Evolutionary conservation across 768 basidiomycete genomes (phyloP).

Genomic region (Ramaria rubella): DNA sequence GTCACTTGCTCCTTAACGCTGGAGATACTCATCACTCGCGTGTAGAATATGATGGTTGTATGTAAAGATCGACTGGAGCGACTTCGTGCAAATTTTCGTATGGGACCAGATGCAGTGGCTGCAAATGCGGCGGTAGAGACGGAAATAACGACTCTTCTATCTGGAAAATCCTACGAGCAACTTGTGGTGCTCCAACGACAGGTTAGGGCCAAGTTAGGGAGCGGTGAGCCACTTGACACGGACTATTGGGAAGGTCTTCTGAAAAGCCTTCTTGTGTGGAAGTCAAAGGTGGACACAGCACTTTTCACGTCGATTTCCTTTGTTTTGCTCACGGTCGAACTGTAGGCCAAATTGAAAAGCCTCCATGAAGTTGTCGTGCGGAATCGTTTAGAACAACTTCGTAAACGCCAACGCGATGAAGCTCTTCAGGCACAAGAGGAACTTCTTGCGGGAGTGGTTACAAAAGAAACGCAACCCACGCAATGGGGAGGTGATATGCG

Average conservation of each 20-base stretch:
- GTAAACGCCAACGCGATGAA: constrained; percentile 93
- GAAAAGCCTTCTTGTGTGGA: constrained; percentile 92
- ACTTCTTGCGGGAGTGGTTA: constrained; percentile 69
- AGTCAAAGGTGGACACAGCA: constrained; percentile 67
- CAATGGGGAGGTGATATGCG: constrained; percentile 32
- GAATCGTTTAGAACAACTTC: constrained; percentile 92
- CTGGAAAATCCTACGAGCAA: constrained; percentile 82
- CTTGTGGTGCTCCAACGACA: constrained; percentile 75
- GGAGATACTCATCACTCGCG: constrained; percentile 6
- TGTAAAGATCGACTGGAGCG: constrained; percentile 85
- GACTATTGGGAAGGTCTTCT: constrained; percentile 97
- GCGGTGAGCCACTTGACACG: constrained; percentile 91
- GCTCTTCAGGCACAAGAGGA: constrained; percentile 93
- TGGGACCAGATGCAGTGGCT: constrained; percentile 44
- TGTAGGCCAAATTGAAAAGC: constrained; percentile 80
- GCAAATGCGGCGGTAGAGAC: constrained; percentile 76
- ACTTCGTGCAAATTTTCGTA: constrained; percentile 53
- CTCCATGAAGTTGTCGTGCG: constrained; percentile 95
- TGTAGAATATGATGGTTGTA: constrained; percentile 93
- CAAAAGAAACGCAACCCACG: constrained; percentile 28
- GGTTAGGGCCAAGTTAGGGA: constrained; percentile 81
- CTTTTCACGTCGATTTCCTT: neutral
- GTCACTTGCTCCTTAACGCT: constrained; percentile 12
- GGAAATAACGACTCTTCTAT: constrained; percentile 74
- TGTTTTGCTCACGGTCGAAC: constrained; percentile 4